Conservation (phyloP, 305 asterid species). For the Rubia tinctorum region DNA sequence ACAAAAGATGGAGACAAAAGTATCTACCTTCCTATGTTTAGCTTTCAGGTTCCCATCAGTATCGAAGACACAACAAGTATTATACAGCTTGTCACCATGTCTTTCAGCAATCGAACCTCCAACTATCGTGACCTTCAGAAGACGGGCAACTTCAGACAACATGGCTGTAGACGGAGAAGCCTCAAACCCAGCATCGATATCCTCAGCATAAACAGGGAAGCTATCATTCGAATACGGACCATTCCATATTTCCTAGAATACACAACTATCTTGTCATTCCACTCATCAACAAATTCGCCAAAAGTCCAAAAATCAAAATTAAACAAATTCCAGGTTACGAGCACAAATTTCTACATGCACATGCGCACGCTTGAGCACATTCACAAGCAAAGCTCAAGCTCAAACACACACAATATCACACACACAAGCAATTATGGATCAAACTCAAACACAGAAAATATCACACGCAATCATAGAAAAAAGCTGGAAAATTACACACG, state of each 20-base stretch:
- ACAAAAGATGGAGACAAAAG: constrained; percentile 8
- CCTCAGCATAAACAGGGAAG: constrained; percentile 95
- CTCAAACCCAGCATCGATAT: constrained; percentile 83
- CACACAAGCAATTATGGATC: background rate
- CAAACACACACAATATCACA: background rate
- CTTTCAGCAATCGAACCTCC: constrained; percentile 98
- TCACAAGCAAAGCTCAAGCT: background rate
- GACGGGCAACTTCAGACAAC: constrained; percentile 79
- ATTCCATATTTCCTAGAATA: constrained; percentile 91
- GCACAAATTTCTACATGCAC: background rate
- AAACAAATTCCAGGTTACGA: background rate
- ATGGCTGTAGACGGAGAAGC: constrained; percentile 92
- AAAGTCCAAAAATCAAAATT: background rate
- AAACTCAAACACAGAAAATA: background rate
- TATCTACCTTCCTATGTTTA: constrained; percentile 87
- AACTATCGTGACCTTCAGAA: constrained; percentile 70
- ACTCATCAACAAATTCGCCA: background rate
- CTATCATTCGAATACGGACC: constrained; percentile 94
- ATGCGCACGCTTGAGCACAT: background rate
- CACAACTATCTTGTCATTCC: background rate
- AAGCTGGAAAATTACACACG: background rate
- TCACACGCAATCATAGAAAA: background rate
- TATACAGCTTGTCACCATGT: constrained; percentile 77
- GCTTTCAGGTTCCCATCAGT: constrained; percentile 87
- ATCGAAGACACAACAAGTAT: constrained; percentile 88